Evolutionary conservation across 192 early-diverging fungal species (phyloP).

Genomic region (Backusella tarrabulga): DNA sequence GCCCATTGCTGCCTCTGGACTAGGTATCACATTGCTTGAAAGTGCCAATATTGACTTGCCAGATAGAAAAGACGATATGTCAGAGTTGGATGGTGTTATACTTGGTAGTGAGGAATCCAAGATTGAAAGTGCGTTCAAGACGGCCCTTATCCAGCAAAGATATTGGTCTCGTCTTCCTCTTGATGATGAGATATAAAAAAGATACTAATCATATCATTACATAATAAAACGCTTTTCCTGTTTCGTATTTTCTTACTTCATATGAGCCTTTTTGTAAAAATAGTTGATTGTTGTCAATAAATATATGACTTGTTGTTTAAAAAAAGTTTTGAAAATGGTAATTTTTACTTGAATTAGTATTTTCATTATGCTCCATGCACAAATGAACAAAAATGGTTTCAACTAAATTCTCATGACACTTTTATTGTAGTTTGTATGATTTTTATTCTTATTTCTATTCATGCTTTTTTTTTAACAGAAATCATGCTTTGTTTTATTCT

Average conservation of each 20-base stretch:
- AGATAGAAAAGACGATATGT: not conserved
- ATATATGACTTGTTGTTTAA: not conserved
- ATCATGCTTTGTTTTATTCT: not conserved
- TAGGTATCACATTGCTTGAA: conserved; percentile 12
- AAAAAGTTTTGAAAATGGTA: not conserved
- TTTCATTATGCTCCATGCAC: not conserved
- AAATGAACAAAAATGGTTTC: not conserved
- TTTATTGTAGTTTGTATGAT: not conserved
- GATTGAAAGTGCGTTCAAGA: conserved; percentile 1
- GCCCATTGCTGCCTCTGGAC: conserved; percentile 17
- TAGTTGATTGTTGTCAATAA: not conserved
- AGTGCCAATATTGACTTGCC: conserved; percentile 6
- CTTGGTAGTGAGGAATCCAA: not conserved
- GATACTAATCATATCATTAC: not conserved
- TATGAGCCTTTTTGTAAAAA: not conserved
- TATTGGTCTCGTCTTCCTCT: conserved; percentile 22
- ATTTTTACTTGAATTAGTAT: not conserved
- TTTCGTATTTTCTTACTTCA: not conserved
- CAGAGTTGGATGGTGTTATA: conserved; percentile 14
- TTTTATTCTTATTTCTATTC: not conserved
- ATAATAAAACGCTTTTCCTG: not conserved
- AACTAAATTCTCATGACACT: not conserved
- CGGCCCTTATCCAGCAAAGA: conserved; percentile 10
- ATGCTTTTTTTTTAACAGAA: not conserved
- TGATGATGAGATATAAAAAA: not conserved